Evolutionary conservation across 2,329 filamentous ascomycete species (phyloP), one percentile per base, ranked within the genome.

Genomic region (Leptographium galeiforme): DNA sequence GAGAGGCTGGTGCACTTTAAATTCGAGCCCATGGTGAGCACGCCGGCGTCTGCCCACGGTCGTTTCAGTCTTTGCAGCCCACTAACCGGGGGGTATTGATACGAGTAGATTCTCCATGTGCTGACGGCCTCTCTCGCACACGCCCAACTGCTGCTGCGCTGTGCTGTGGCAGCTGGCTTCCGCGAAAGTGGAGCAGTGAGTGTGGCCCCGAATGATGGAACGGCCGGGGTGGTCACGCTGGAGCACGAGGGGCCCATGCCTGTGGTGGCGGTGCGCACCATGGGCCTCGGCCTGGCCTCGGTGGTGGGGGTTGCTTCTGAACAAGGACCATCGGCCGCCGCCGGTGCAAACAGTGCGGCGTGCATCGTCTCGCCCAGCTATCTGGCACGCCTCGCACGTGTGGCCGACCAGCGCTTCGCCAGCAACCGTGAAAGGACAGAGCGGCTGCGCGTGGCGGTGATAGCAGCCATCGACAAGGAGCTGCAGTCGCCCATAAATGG

Each of bases 121-220:
- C 77, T 95, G 61, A 82, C 88, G 7, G 81, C 89, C 16, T 91
- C 87, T 0, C 73, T 82, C 0, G 68, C 77, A 13, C 80, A 91
- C 61, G 89, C 91, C 5, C 85, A 95, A 59, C 73, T 78, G 10
- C 74, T 94, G 18, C 76, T 95, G 14, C 76, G 82, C 12, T 87
- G 86, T 46, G 90, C 87, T 2, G 73, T 91, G 11, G 79, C 82
- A 60, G 85, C 89, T 5, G 91, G 91, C 0, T 96, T 96, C 64
- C 82, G 91, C 14, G 91, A 97, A 69, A 93, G 86, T 55, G 91
- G 91, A 18, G 84, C 91, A 50, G 76, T 94, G 55, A 87, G 84
- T 62, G 64, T 88, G 48, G 66, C 68, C 1, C 61, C 63, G 12
- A 32, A 39, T 38, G 36, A 39, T 10, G 16, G 44, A 8, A 19